Evolutionary conservation across 2,329 filamentous ascomycete genomes (phyloP), one percentile per base, ranked within the genome.

Genomic region (Colletotrichum neosansevieriae): DNA sequence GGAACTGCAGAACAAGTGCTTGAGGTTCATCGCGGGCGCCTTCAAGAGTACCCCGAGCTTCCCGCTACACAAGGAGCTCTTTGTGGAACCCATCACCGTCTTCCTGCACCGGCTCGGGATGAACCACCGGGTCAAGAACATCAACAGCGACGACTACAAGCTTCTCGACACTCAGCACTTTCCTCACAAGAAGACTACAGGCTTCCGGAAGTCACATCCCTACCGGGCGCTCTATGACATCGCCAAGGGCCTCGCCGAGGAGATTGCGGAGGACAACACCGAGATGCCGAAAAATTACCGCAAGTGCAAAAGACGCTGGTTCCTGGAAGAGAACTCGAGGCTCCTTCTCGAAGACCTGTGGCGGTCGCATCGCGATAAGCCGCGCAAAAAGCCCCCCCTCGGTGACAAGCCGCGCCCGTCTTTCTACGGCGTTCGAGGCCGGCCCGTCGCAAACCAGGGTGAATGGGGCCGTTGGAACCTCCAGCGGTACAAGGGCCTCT

Each of bases 401-500:
- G 51, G 19, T 13, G 32, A 19, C n/a, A 6, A 12, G 36, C 17
- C n/a, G 32, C 32, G 32, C 11, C n/a, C 51, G 32, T 36, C n/a
- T n/a, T n/a, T 11, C 32, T 19, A 54, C 32, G 51, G 32, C 32
- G 34, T 54, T 11, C 13, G 32, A 17, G 32, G 15, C 32, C 51
- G 51, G n/a, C 51, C 51, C 12, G 32, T 54, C n/a, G 51, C 51
- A 11, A 19, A 32, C 19, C 32, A 54, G 51, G 51, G 51, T 19
- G 19, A 38, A 54, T 54, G 51, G 51, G 51, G 51, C 51, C n/a
- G 15, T 9, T 12, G 10, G 15, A 54, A 54, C 51, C 51, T 54
- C 32, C 15, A 54, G 34, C 32, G 29, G 32, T 60, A 40, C 44
- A 21, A 50, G 44, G 44, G 32, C 19, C 44, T 60, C 11, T 38